Base-by-base conservation (phyloP, 1,139 yeast genomes). In the Taphrina communis region DNA sequence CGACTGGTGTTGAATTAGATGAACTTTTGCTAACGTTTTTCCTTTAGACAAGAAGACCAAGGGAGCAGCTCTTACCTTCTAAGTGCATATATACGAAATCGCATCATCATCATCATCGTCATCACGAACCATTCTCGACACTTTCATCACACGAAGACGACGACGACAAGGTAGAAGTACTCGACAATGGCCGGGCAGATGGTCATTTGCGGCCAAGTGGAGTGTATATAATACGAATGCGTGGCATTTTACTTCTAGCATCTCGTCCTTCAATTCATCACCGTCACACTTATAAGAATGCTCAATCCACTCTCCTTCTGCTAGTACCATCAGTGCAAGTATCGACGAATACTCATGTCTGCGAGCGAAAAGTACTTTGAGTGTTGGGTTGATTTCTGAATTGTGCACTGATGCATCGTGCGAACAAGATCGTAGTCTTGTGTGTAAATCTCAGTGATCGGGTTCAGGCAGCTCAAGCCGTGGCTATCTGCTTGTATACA, bases 31-130 rank as follows among this genome's bases (percentile, higher is more conserved):
- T n/a, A 14, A n/a, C 8, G 1, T 5, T 1, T 44, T 44, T 14
- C 48, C 31, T 25, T 25, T 58, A 58, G 99, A 94, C 88, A 94
- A 90, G 91, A 95, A 94, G 87, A 98, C 94, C 87, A 94, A 88
- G 70, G 70, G 70, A 46, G 69, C 68, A 87, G 73, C 71, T 57
- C 70, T 65, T 63, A 69, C 68, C 61, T 62, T 62, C 55, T 56
- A 58, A 36, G 41, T 42, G 14, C 48, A 39, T 57, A 14, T 57
- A 14, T 44, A 31, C n/a, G 41, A 17, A 11, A 14, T 19, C 12
- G 60, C 36, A 39, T n/a, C 31, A 25, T 2, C 31, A 25, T 25
- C 31, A 25, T 17, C 17, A 17, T 17, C 17, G 17, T 17, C 60
- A 56, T 56, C 17, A 41, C 60, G 60, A 56, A 39, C 39, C 60